Percentiles rank a stretch among this genome's conserved stretches.
Evolutionary conservation across 129 eudicot species (phyloP).

Genomic region (Lactuca sativa): DNA sequence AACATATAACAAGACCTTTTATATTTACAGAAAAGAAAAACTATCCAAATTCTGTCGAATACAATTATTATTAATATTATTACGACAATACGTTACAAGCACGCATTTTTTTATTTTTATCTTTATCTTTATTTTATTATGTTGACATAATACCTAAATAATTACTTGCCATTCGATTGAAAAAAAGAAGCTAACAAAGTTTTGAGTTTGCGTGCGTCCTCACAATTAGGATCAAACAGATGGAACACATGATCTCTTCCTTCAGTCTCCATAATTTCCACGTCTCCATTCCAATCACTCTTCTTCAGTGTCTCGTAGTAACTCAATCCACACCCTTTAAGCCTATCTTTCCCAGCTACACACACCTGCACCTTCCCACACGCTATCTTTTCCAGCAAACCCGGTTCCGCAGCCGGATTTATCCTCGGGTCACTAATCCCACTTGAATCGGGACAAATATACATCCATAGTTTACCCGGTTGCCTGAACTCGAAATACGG

Average conservation of each 20-base stretch:
- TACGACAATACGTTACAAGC: no score
- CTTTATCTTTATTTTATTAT: no score
- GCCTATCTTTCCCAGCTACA: conserved; percentile 46
- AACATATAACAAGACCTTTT: no score
- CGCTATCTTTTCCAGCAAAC: conserved; percentile 29
- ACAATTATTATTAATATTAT: no score
- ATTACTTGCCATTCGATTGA: conserved; percentile 3
- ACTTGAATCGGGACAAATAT: conserved; percentile 37
- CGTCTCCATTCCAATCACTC: conserved; percentile 55
- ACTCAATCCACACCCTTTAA: conserved; percentile 41
- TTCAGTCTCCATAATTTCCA: conserved; percentile 44
- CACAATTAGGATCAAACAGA: conserved; percentile 29
- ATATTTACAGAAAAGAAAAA: no score
- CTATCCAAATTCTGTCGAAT: no score
- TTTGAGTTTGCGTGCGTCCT: conserved; percentile 15
- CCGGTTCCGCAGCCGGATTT: conserved; percentile 47
- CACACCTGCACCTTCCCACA: conserved; percentile 47
- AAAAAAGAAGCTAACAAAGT: conserved; percentile 23
- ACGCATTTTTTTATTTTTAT: no score
- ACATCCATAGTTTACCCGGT: conserved; percentile 44
- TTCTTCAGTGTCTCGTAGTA: conserved; percentile 50
- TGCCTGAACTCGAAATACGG: conserved; percentile 45
- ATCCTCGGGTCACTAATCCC: conserved; percentile 50
- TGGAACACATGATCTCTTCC: conserved; percentile 59
- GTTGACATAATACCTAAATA: no score